Evolutionary conservation across 1,139 yeast genomes (phyloP).

Genomic region (Taphrina sp.): DNA sequence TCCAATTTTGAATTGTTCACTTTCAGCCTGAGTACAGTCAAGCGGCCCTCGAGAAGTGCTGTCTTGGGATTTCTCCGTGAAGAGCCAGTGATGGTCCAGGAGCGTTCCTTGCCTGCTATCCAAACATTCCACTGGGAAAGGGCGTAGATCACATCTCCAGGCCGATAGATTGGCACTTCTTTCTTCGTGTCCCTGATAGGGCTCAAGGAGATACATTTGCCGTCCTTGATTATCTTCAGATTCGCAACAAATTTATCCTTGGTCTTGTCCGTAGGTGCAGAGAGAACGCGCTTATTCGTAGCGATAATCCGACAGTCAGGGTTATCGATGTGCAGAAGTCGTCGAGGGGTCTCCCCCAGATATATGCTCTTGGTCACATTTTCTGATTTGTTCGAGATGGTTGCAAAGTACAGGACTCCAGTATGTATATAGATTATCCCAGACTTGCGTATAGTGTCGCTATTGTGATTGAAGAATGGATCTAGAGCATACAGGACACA

Average conservation of each 20-base stretch:
- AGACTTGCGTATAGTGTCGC: not conserved
- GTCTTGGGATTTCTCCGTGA: slow-evolving; percentile 1
- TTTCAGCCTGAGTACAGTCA: slow-evolving; percentile 12
- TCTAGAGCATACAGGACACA: not conserved
- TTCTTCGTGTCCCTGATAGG: slow-evolving; percentile 7
- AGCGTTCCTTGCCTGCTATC: slow-evolving; percentile 7
- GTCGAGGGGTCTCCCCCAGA: slow-evolving; percentile 10
- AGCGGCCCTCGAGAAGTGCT: not conserved
- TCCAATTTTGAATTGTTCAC: not conserved
- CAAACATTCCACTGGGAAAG: slow-evolving; percentile 1
- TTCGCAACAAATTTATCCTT: not conserved
- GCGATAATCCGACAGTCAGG: slow-evolving; percentile 7
- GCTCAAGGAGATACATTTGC: not conserved
- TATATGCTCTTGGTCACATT: not conserved
- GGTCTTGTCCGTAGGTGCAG: not conserved
- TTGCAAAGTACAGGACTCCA: slow-evolving; percentile 5
- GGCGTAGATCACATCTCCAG: slow-evolving; percentile 8
- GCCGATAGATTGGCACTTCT: not conserved
- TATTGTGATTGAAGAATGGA: slow-evolving; percentile 1
- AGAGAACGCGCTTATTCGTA: not conserved
- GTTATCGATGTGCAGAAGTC: not conserved
- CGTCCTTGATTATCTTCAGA: not conserved
- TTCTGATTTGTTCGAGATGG: not conserved
- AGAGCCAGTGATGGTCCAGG: slow-evolving; percentile 6
- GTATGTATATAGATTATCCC: slow-evolving; percentile 1